These are phyloP conservation scores for Penicillium sp. DNA, from an alignment of 2,329 filamentous ascomycete species.

Conservation along the genomic window DNA sequence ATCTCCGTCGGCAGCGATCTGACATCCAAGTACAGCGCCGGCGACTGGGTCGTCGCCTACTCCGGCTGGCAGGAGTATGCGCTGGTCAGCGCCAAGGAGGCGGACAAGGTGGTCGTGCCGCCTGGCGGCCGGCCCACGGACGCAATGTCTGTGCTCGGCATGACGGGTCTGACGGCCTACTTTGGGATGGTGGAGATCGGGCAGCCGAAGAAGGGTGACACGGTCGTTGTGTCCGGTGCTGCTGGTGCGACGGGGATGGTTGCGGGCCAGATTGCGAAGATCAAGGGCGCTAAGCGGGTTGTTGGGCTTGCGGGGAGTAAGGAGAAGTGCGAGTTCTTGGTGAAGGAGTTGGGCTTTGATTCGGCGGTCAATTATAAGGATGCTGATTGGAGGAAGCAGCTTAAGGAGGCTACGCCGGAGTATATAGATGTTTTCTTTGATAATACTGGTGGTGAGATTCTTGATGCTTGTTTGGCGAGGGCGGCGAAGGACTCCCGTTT, in stretches of 20 bases:
- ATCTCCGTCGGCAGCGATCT: constrained; percentile 51
- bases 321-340: constrained; percentile 65
- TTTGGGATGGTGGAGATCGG: constrained; percentile 69
- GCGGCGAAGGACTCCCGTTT: constrained; percentile 62
- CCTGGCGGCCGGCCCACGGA: constrained; percentile 54
- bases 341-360: constrained; percentile 63
- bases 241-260: constrained; percentile 75
- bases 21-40: constrained; percentile 26
- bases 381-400: constrained; percentile 56
- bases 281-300: constrained; percentile 61
- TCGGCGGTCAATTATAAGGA: constrained; percentile 67
- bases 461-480: constrained; percentile 62
- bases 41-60: constrained; percentile 51
- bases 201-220: constrained; percentile 64
- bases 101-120: constrained; percentile 46
- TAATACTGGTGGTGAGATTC: constrained; percentile 68
- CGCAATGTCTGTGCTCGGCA: constrained; percentile 59
- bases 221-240: constrained; percentile 72
- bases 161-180: constrained; percentile 71
- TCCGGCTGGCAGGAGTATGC: constrained; percentile 66
- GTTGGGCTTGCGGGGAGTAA: constrained; percentile 63
- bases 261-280: constrained; percentile 72
- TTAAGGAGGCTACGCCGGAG: constrained; percentile 57
- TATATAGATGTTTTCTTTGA: constrained; percentile 70
- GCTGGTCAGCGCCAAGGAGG: constrained; percentile 53